Percentiles rank a stretch among this genome's conserved stretches.
Conservation (phyloP, 768 basidiomycete species). For the Mycena galopus region DNA sequence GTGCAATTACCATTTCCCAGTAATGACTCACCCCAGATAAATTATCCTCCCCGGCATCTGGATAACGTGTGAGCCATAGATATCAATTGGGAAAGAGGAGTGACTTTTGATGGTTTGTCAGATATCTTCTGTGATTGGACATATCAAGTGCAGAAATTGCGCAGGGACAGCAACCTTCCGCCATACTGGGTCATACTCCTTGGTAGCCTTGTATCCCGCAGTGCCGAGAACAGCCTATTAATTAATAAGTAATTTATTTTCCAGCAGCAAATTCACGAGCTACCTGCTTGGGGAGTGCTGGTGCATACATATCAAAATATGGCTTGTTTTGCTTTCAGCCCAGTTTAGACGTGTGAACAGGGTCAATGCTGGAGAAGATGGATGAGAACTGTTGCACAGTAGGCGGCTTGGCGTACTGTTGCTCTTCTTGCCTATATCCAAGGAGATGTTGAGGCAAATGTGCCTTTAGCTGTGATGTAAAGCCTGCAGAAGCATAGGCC, state of each 20-base stretch:
- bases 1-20: not conserved
- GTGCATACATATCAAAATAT: constrained; percentile 4
- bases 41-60: not conserved
- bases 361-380: not conserved
- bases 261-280: too few relatives aligned
- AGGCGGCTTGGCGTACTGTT: not conserved
- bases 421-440: too few relatives aligned
- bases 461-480: constrained; percentile 36
- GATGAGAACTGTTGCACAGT: not conserved
- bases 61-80: not conserved
- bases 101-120: not conserved
- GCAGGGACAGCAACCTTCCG: not conserved
- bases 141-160: not conserved
- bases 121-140: not conserved
- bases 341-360: not conserved
- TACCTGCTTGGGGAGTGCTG: constrained; percentile 1
- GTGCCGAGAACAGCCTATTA: too few relatives aligned
- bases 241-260: too few relatives aligned
- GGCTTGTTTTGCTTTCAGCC: not conserved
- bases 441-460: constrained; percentile 42
- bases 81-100: not conserved
- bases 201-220: not conserved
- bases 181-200: constrained; percentile 4
- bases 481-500: constrained; percentile 26
- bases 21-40: not conserved